These are phyloP conservation scores for Silene conica DNA, from an alignment of 148 eudicot species.

Conservation along the genomic window DNA sequence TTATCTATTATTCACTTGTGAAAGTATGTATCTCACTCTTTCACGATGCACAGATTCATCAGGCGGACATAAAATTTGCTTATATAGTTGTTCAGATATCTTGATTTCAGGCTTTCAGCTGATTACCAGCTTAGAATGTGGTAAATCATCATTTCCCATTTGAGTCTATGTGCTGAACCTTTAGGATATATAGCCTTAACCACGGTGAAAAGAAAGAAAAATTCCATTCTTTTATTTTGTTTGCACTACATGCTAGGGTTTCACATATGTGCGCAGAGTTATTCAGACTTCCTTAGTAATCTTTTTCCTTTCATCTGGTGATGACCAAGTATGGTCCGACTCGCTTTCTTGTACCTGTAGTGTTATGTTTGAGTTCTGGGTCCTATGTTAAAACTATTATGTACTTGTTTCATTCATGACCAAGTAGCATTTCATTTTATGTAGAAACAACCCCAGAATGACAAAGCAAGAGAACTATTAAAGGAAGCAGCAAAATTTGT, in stretches of 20 bases:
- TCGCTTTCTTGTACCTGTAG: too few relatives aligned
- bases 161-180: not conserved
- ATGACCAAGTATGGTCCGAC: too few relatives aligned
- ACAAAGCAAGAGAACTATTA: constrained; percentile 21
- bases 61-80: not conserved
- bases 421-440: constrained; percentile 21
- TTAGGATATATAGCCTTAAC: not conserved
- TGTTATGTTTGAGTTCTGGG: not conserved
- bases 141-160: not conserved
- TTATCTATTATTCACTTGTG: too few relatives aligned
- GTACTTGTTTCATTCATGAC: not conserved
- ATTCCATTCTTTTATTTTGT: not conserved
- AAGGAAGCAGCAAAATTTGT: constrained; percentile 22
- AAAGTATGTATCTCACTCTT: not conserved
- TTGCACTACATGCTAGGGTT: not conserved
- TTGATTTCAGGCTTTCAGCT: not conserved
- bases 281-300: too few relatives aligned
- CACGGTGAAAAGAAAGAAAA: not conserved
- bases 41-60: not conserved
- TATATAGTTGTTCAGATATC: not conserved
- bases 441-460: constrained; percentile 31
- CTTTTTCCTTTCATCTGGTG: too few relatives aligned
- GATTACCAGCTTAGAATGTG: not conserved
- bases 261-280: not conserved
- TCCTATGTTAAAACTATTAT: not conserved